Evolutionary conservation across 23 red algal species (phyloP), one percentile per base, ranked within the genome.

Genomic region (Gracilaria domingensis): DNA sequence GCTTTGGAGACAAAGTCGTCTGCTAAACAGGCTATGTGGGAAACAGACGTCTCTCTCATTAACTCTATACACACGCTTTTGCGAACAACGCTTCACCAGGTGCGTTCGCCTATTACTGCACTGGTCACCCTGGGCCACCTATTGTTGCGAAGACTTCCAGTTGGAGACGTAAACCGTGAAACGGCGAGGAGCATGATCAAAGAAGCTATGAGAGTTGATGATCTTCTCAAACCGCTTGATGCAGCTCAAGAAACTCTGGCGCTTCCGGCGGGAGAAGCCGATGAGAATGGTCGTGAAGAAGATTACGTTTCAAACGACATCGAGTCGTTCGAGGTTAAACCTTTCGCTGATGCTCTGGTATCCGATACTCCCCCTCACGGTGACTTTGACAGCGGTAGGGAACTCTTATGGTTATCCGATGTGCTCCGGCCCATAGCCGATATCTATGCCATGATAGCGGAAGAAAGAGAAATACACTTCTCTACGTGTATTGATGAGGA

Each of bases 141-240:
- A 24, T 45, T 98, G 32, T 14, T 94, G 30, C 92, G 78, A 9
- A 80, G 87, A 13, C 87, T 98, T 20, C 95, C 95, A n/a, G 60
- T 56, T 14, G 87, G 83, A 32, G 95, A 98, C 51, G 49, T 53
- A 76, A 94, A 91, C 39, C 88, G 83, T 9, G 34, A 92, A 32
- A 32, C 88, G 0, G 84, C 93, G 9, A 81, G 80, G 26, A 81
- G 47, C 66, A 91, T 98, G 32, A 45, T 98, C 55, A 59, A 74
- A 1, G 89, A 98, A 74, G 79, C 79, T 20, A 81, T 91, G 23
- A 55, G 91, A 30, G 74, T 98, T 20, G 88, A 89, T 71, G 69
- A 94, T 34, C 87, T 98, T 4, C 79, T 98, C n/a, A 86, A 56
- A 47, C 95, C 95, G 17, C 71, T 98, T 11, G 92, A 98, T 61